Evolutionary conservation across 306 rosid species (phyloP), one percentile per base, ranked within the genome.

Genomic region (Malus domestica): DNA sequence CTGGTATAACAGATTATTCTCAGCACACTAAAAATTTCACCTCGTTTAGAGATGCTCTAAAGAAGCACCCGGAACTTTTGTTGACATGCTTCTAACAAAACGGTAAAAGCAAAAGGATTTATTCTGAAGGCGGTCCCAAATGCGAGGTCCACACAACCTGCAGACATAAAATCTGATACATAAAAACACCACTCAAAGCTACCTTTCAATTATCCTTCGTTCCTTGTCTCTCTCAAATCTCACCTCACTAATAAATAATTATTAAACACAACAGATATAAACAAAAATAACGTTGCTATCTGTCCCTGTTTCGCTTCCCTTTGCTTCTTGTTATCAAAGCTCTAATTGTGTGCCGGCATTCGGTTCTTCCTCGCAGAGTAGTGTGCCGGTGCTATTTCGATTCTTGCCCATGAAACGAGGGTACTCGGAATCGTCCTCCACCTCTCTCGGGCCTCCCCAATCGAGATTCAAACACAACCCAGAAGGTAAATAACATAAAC

Each of bases 371-470:
- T 14, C 16, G 67, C 55, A 10, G 33, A 70, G 6, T 63, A 59
- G 51, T 40, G 49, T 57, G 19, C 67, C 54, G 35, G 19, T 78
- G 35, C 45, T 33, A 33, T 75, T 71, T 76, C 65, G 68, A 54
- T 75, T 38, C 3, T 70, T 70, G 44, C 77, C 76, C 70, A 95
- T 95, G 99, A 95, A 95, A 86, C 96, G 99, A 67, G 96, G 92
- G 45, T 87, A 89, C 85, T 70, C 83, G 52, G 91, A 92, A 73
- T 90, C 93, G 49, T 83, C 96, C 52, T 87, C 97, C 16, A 74
- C 88, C 75, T 92, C 99, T 14, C 20, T 77, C 2, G 97, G 90
- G 61, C 97, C 96, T 10, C 96, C 97, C 67, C 97, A 90, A 49
- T 90, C 98, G 82, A 92, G 87, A 88, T 32, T 85, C 46, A 95